Base-by-base conservation (phyloP, 345 rosid species). In the Ceriops tagal region DNA sequence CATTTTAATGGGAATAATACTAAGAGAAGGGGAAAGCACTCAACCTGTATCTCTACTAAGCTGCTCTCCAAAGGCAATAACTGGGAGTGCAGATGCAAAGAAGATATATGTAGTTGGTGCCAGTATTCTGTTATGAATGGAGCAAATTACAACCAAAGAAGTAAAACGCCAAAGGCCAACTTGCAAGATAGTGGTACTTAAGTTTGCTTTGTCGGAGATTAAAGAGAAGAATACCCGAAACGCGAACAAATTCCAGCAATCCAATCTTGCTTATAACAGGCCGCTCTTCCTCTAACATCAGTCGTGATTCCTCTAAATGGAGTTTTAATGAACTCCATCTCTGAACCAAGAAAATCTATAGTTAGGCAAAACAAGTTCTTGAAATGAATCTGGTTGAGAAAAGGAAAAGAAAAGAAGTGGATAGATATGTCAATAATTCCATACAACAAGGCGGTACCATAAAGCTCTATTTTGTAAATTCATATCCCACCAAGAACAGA, bases 11-110 rank as follows among this genome's bases (percentile, higher is more conserved):
- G 16, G 49, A 13, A 43, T 43, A 13, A 43, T 13, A 43, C 18
- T 30, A 27, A 28, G 39, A 62, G 6, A 9, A 13, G 31, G 61
- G 52, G 30, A 53, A 3, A 8, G 37, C 52, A 10, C 26, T 20
- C 51, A 30, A 86, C 96, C 93, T 69, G 97, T 92, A n/a, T 88
- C 87, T 64, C 92, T 80, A 66, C 88, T 85, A 5, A 92, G 82
- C 67, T 89, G 97, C 75, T 92, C 96, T 1, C 97, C 97, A 18
- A 92, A 92, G 19, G 96, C 93, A 4, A 92, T 82, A 39, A 92
- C 97, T 8, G 93, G 97, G 70, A 92, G 84, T 4, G 93, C 90
- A 63, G 96, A 92, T 11, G 97, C 96, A 43, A 89, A 92, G 77
- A 86, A 89, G 8, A 86, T 92, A 66, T 89, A 92, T n/a, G 93